Evolutionary conservation across 768 basidiomycete genomes (phyloP).

Genomic region (Boletus edulis): DNA sequence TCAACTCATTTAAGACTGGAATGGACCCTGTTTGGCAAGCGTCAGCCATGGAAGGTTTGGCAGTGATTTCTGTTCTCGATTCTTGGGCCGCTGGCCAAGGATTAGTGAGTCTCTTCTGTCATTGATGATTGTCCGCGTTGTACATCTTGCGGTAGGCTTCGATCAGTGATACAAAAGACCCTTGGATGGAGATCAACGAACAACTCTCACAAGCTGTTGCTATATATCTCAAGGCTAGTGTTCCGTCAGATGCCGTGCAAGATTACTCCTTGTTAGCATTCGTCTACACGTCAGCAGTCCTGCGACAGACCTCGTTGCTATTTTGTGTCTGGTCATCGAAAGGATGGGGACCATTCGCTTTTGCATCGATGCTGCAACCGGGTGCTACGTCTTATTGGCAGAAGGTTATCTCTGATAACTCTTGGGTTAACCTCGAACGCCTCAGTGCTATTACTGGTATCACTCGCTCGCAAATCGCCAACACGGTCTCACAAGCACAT

Average conservation of each 20-base stretch:
- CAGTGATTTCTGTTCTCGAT: conserved; percentile 75
- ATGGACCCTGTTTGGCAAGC: conserved; percentile 90
- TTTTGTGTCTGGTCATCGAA: conserved; percentile 84
- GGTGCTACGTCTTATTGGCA: conserved; percentile 58
- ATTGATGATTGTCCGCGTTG: conserved; percentile 1
- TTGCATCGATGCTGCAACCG: conserved; percentile 70
- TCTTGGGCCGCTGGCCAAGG: conserved; percentile 80
- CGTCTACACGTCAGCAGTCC: conserved; percentile 61
- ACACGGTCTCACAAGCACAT: conserved; percentile 66
- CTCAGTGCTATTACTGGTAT: conserved; percentile 69
- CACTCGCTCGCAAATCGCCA: conserved; percentile 63
- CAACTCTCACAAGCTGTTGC: conserved; percentile 60
- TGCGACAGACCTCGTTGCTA: conserved; percentile 72
- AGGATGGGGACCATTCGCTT: conserved; percentile 81
- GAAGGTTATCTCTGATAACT: conserved; percentile 50
- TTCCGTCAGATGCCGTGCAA: conserved; percentile 49
- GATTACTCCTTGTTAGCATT: conserved; percentile 64
- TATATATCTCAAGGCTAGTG: conserved; percentile 59
- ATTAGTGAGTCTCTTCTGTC: conserved; percentile 46
- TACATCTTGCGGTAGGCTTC: conserved; percentile 50
- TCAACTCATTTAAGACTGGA: conserved; percentile 68
- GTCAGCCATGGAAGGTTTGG: conserved; percentile 81
- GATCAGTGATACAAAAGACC: conserved; percentile 51
- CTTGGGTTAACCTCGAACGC: conserved; percentile 57
- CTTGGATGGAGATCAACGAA: conserved; percentile 78